Evolutionary conservation across 2,329 filamentous ascomycete genomes (phyloP), one percentile per base, ranked within the genome.

Genomic region (Fusarium dimerum): DNA sequence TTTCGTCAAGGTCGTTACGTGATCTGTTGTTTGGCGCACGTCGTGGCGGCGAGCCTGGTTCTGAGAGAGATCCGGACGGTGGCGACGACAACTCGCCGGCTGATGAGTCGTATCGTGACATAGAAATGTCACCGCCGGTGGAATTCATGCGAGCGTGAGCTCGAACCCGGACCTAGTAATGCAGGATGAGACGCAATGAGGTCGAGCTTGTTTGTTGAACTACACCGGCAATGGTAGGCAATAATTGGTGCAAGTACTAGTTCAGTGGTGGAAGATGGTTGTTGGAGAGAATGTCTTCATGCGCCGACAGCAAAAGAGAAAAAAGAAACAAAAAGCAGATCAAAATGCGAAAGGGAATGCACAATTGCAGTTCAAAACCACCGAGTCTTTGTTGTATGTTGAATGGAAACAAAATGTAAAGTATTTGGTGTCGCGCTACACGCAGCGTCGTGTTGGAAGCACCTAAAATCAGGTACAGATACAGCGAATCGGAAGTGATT

Each of bases 41-140:
- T 51, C 66, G 72, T 51, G 74, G 70, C 13, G 78, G 77, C 26
- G 78, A 80, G 43, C 69, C 72, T 36, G 78, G 73, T 52, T 81
- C 78, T 30, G 79, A 80, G 41, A 79, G 73, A 9, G 77, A 75
- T 54, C 73, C 76, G 17, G 76, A 78, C 3, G 79, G 79, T 16
- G 78, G 77, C 42, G 79, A 81, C 8, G 79, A 82, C 43, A 82
- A 73, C 47, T 78, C 75, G 34, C 73, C 71, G 52, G 78, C 70
- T 50, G 78, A 76, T 54, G 77, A 79, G 66, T 74, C 78, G 67
- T 76, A 73, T 57, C 73, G 68, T 53, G 67, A 66, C 66, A 74
- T 72, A 41, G 65, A 68, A 56, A 64, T 64, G 58, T 71, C 67
- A 52, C 60, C 67, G 50, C 58, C 62, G 61, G 61, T 57, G 45